Base-by-base conservation (phyloP, 306 rosid genomes). In the Malus domestica region DNA sequence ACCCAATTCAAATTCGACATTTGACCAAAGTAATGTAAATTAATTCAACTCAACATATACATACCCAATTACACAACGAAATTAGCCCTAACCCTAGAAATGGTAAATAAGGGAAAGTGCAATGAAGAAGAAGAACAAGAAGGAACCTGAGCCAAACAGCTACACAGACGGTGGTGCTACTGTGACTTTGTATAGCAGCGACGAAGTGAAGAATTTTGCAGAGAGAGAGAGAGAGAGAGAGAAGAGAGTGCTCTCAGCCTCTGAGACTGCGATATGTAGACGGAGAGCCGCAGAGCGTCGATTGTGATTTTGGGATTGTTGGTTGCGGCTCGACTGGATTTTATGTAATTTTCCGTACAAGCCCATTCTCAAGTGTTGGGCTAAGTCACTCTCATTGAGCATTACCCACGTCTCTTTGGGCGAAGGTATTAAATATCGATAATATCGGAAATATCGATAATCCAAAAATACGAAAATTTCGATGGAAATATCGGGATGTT, bases 61-160 rank as follows among this genome's bases (percentile, higher is more conserved):
- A 35, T 66, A 33, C 20, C 16, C 9, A 66, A 2, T 27, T 66
- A 33, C 3, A 49, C 16, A 66, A 2, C 29, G 6, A 35, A 3
- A 33, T 33, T 66, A 66, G 70, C 70, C 27, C 46, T 66, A 66
- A 66, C 70, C 70, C 70, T 66, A 66, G 70, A 38, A 35, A 66
- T 19, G 46, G 70, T 66, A 8, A 4, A 35, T 11, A 35, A 20
- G 16, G 27, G 70, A 66, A 66, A 35, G 29, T 35, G 15, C 27
- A 35, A 20, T 63, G 68, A 63, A 63, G 66, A 64, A 30, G 68
- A 60, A 60, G 7, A 35, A 63, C n/a, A 63, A 35, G 29, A 35
- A 29, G 38, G n/a, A 19, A 66, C 49, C 70, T 66, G 70, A 35
- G 70, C 70, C 29, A 66, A 33, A 66, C 15, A 14, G 46, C 27